phyloP scores from a whole-genome alignment of 345 rosid genomes.

The Mercurialis annua region DNA sequence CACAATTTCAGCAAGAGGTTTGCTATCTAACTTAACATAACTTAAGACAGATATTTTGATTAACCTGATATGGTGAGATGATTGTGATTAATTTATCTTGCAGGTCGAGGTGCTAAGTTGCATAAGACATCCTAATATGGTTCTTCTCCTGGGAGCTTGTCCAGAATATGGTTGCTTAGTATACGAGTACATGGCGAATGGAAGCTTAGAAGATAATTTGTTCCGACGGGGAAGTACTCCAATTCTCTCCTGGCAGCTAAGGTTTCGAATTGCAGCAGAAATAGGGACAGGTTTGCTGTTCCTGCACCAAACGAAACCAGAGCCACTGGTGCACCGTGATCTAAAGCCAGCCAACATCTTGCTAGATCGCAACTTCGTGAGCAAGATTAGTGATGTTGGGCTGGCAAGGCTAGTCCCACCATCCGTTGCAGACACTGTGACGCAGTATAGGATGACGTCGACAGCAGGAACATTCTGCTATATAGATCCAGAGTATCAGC shows the following conservation, averaged over 20 bases:
- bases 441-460: conserved; percentile 83
- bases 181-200: conserved; percentile 88
- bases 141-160: conserved; percentile 73
- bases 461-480: conserved; percentile 92
- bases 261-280: conserved; percentile 81
- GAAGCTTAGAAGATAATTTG: conserved; percentile 85
- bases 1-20: conserved; percentile 97
- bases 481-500: conserved; percentile 92
- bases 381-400: conserved; percentile 91
- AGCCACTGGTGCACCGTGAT: conserved; percentile 88
- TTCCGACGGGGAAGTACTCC: conserved; percentile 55
- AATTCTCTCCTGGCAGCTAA: conserved; percentile 71
- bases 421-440: conserved; percentile 65
- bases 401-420: conserved; percentile 89
- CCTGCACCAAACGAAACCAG: conserved; percentile 91
- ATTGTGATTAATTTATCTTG: neutral
- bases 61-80: neutral
- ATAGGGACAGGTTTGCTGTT: conserved; percentile 69
- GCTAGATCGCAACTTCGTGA: conserved; percentile 76
- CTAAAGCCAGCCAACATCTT: conserved; percentile 81
- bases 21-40: no score
- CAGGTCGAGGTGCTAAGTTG: conserved; percentile 85
- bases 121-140: conserved; percentile 93
- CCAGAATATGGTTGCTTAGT: conserved; percentile 88
- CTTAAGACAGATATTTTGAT: neutral